phyloP scores from a whole-genome alignment of 2,329 filamentous ascomycete genomes.

The Aspergillus sojae region DNA sequence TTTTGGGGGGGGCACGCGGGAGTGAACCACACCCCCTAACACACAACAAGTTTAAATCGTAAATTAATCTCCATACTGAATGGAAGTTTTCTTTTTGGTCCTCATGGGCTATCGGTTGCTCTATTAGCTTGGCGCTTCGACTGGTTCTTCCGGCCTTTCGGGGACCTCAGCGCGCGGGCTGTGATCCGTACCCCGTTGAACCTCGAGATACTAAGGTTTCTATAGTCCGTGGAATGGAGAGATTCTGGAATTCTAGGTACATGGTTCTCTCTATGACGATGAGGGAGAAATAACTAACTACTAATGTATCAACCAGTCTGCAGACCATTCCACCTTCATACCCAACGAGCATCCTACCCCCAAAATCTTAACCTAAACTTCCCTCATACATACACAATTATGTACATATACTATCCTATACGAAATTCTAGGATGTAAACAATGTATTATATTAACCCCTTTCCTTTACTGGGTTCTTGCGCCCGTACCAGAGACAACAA shows the following conservation, averaged over 20 bases:
- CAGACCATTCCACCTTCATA: not conserved
- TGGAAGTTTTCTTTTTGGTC: not conserved
- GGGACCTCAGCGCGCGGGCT: constrained; percentile 5
- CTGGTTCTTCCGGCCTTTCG: constrained; percentile 1
- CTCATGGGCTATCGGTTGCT: not conserved
- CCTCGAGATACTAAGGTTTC: not conserved
- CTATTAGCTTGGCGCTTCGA: constrained; percentile 12
- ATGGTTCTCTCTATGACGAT: not conserved
- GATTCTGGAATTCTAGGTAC: not conserved
- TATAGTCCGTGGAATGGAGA: not conserved
- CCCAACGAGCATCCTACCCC: not conserved
- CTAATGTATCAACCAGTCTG: not conserved
- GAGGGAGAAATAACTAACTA: not conserved
- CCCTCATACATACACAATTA: no score
- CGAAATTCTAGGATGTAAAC: not conserved
- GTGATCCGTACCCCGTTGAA: not conserved
- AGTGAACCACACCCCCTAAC: not conserved
- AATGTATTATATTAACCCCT: not conserved
- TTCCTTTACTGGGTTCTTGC: constrained; percentile 12
- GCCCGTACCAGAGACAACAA: constrained; percentile 19
- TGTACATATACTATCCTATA: not conserved
- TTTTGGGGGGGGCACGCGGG: not conserved
- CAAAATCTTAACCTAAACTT: not conserved
- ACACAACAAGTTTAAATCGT: not conserved
- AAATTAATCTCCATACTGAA: not conserved